Percentiles rank a stretch among this genome's conserved stretches.
phyloP scores from a whole-genome alignment of 192 early-diverging fungal genomes.

The Umbelopsis sp. region DNA sequence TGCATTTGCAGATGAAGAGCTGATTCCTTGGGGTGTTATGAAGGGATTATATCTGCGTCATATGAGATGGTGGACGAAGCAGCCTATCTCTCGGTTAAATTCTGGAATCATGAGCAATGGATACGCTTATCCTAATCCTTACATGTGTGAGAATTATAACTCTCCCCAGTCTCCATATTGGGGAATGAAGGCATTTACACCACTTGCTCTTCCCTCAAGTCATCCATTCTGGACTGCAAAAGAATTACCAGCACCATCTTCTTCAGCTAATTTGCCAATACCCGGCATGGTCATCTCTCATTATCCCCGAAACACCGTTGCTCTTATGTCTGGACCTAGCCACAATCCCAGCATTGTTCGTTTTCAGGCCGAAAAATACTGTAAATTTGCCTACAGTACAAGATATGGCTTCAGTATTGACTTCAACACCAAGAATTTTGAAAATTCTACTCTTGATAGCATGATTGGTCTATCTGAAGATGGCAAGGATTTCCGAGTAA shows the following conservation, averaged over 20 bases:
- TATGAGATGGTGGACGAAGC: slow-evolving; percentile 30
- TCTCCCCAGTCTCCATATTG: slow-evolving; percentile 27
- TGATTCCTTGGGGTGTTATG: slow-evolving; percentile 27
- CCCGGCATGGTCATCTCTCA: slow-evolving; percentile 29
- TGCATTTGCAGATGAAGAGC: slow-evolving; percentile 24
- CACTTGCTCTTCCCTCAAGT: neutral
- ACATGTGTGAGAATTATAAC: slow-evolving; percentile 22
- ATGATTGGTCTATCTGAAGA: slow-evolving; percentile 32
- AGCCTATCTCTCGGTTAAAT: slow-evolving; percentile 23
- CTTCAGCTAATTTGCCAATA: neutral
- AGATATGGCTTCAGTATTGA: slow-evolving; percentile 30
- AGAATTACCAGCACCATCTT: neutral
- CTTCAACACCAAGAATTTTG: slow-evolving; percentile 9
- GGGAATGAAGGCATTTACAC: slow-evolving; percentile 22
- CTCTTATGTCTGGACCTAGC: slow-evolving; percentile 21
- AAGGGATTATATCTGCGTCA: slow-evolving; percentile 26
- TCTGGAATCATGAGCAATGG: slow-evolving; percentile 3
- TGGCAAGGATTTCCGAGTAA: slow-evolving; percentile 6
- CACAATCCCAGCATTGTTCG: neutral
- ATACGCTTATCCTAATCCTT: slow-evolving; percentile 22
- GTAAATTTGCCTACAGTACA: slow-evolving; percentile 25
- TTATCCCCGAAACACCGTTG: slow-evolving; percentile 22
- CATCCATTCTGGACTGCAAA: slow-evolving; percentile 25
- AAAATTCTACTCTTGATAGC: slow-evolving; percentile 13
- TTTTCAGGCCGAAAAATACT: slow-evolving; percentile 23